A percentile compares a stretch with the other conserved stretches of the same genome.
Conservation (phyloP, 306 rosid genomes). For the Cucurbita argyrosperma region DNA sequence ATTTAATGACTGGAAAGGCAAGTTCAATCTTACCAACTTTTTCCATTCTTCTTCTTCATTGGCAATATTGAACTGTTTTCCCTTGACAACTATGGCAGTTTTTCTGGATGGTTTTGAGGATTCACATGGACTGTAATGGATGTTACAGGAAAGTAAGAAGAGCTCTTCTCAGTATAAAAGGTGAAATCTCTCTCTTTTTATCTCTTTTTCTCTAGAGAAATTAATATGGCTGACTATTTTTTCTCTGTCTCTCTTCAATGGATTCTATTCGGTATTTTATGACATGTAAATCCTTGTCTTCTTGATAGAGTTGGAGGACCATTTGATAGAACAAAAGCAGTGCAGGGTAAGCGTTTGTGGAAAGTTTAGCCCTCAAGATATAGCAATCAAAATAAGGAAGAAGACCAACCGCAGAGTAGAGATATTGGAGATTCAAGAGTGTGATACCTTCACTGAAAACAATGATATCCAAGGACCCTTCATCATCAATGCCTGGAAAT, state of each 20-base stretch:
- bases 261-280: background rate
- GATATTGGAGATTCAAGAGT: slow-evolving; percentile 7
- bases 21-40: background rate
- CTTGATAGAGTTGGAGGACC: slow-evolving; percentile 3
- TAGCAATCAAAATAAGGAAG: slow-evolving; percentile 11
- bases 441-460: background rate
- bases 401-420: slow-evolving; percentile 10
- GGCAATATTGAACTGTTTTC: slow-evolving; percentile 1
- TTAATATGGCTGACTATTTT: background rate
- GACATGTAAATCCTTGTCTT: background rate
- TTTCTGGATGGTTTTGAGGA: slow-evolving; percentile 5
- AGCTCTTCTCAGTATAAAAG: slow-evolving; percentile 6
- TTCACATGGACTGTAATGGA: slow-evolving; percentile 12
- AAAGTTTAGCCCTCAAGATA: slow-evolving; percentile 6
- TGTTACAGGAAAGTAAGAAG: slow-evolving; percentile 8
- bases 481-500: slow-evolving; percentile 5
- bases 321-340: slow-evolving; percentile 8
- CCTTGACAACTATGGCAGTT: slow-evolving; percentile 5
- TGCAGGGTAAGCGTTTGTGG: slow-evolving; percentile 7
- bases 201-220: background rate
- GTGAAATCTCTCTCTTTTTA: background rate
- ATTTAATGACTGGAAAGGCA: slow-evolving; percentile 5
- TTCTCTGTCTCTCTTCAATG: background rate
- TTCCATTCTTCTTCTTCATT: background rate
- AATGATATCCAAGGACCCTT: background rate